Base-by-base conservation (phyloP, 1,284 basidiomycete species). In the Moesziomyces sp. region DNA sequence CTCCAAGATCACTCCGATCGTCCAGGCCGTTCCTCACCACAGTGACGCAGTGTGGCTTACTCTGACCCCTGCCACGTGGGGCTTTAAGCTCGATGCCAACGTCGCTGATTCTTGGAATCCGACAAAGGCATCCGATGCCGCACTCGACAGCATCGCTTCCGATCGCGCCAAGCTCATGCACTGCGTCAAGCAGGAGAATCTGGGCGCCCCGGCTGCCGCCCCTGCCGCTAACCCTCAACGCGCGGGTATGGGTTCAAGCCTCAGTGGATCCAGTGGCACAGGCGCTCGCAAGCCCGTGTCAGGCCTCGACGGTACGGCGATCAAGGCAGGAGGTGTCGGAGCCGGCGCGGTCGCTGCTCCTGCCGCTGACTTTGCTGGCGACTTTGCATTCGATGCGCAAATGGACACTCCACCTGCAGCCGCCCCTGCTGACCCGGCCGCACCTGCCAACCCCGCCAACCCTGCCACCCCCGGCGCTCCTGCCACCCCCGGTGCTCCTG, bases 61-160 rank as follows among this genome's bases (percentile, higher is more conserved):
- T 3, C 66, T 69, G 21, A 14, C 26, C 0, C 66, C 66, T 1
- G 44, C 40, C 9, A 38, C 46, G 2, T 69, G 66, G 66, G 66
- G 66, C 6, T 69, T 69, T 23, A 53, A 8, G 55, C 46, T 61
- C 45, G 40, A 58, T 16, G 14, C 18, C 0, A 21, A 46, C 0
- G 55, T 18, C 3, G 30, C 11, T 5, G 52, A 63, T 14, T 58
- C 52, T 8, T 69, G 66, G 66, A 28, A 1, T 0, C 53, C 46
- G 1, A 30, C 14, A n/a, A 0, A 24, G 46, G 3, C 26, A 16
- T 0, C 44, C 43, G 0, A 44, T n/a, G 44, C 30, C 7, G 38
- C 10, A 0, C 58, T 50, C 40, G 58, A 60, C 4, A 40, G 42
- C 2, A 19, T 49, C n/a, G 14, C 23, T 24, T 40, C 28, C n/a